Percentiles rank a stretch among this genome's conserved stretches.
phyloP scores from a whole-genome alignment of 2,329 filamentous ascomycete genomes.

The Talaromyces amestolkiae region DNA sequence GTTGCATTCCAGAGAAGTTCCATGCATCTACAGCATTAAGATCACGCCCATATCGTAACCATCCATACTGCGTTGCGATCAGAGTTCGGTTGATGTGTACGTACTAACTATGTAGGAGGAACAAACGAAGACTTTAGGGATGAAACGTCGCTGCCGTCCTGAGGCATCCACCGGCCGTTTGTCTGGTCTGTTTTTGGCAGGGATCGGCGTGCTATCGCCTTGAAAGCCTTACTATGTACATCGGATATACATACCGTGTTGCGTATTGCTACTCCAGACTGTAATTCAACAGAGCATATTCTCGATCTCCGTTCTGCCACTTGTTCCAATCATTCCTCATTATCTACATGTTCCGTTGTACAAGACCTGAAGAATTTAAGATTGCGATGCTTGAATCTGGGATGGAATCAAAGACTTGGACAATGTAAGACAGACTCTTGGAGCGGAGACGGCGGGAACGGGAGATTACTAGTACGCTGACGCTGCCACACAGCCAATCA shows the following conservation, averaged over 20 bases:
- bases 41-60: too few species aligned
- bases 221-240: not conserved
- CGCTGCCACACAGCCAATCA: not conserved
- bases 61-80: not conserved
- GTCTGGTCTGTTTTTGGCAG: not conserved
- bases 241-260: too few species aligned
- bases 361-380: too few species aligned
- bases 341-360: too few species aligned
- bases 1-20: not conserved
- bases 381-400: too few species aligned
- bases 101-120: too few species aligned
- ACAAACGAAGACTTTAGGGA: not conserved
- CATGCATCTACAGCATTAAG: too few species aligned
- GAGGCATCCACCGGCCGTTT: conserved; percentile 1
- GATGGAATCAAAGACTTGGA: too few species aligned
- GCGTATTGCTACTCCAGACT: too few species aligned
- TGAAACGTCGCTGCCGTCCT: conserved; percentile 4
- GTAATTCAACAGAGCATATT: too few species aligned
- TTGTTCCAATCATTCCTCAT: too few species aligned
- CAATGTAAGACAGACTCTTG: not conserved
- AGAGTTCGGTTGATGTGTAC: not conserved
- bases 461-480: conserved; percentile 3
- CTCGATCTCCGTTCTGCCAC: too few species aligned
- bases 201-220: not conserved
- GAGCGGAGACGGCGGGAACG: not conserved